These are phyloP conservation scores for Pythium rishiriense DNA, from an alignment of 352 stramenopile genomes.

Conservation along the genomic window DNA sequence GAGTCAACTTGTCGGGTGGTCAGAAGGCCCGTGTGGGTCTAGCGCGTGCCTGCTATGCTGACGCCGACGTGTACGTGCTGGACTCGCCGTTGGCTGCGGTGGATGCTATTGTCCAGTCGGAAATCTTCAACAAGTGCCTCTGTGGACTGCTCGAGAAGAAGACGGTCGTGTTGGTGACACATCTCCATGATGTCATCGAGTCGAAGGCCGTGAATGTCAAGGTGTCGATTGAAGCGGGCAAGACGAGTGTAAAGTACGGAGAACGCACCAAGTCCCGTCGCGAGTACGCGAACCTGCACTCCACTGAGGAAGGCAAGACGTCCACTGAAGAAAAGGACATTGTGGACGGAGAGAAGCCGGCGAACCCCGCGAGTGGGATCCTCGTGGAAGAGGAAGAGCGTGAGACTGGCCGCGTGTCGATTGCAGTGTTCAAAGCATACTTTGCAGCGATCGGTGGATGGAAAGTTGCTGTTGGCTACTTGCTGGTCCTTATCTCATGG, in stretches of 20 bases:
- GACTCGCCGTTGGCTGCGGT: conserved; percentile 94
- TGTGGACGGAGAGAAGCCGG: background rate
- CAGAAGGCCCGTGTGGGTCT: conserved; percentile 87
- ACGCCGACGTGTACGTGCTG: conserved; percentile 77
- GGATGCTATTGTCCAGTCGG: conserved; percentile 92
- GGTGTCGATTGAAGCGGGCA: conserved; percentile 18
- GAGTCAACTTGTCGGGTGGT: conserved; percentile 93
- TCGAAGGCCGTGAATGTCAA: conserved; percentile 31
- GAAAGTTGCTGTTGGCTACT: background rate
- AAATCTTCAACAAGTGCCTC: conserved; percentile 86
- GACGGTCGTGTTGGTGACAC: conserved; percentile 91
- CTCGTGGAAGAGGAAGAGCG: conserved; percentile 31
- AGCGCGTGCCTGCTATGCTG: conserved; percentile 67
- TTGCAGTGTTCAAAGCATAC: conserved; percentile 24
- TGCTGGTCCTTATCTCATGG: conserved; percentile 37
- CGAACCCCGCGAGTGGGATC: background rate
- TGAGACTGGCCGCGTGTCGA: conserved; percentile 22
- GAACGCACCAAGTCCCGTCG: conserved; percentile 9
- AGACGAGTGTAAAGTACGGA: background rate
- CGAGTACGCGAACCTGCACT: conserved; percentile 2
- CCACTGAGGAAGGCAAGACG: background rate
- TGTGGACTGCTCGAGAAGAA: conserved; percentile 42
- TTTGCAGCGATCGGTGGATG: conserved; percentile 21
- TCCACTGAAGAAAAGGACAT: background rate
- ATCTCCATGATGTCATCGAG: conserved; percentile 79